Conservation (phyloP, 1,139 yeast genomes). For the Geotrichum klebahnii region DNA sequence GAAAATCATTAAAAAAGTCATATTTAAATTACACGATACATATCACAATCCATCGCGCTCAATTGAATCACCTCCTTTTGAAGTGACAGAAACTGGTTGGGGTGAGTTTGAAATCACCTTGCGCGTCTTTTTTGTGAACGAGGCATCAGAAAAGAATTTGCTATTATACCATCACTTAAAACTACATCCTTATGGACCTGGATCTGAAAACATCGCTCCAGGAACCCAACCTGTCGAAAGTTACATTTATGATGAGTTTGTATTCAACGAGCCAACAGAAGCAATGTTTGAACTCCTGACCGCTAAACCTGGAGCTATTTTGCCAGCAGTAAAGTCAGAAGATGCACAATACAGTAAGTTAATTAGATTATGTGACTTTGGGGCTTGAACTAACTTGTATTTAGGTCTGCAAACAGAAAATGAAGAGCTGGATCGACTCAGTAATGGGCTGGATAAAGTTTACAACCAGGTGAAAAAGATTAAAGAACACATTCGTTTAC, state of each 20-base stretch:
- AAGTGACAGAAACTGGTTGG: constrained; percentile 98
- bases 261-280: constrained; percentile 95
- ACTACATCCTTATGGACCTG: constrained; percentile 68
- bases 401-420: constrained; percentile 51
- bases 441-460: constrained; percentile 61
- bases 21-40: constrained; percentile 91
- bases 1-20: constrained; percentile 81
- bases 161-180: constrained; percentile 85
- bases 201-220: constrained; percentile 28
- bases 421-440: constrained; percentile 73
- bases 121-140: constrained; percentile 78
- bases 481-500: constrained; percentile 32
- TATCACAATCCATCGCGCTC: constrained; percentile 80
- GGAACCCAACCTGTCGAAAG: constrained; percentile 51
- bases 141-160: constrained; percentile 82
- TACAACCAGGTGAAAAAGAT: constrained; percentile 38
- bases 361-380: not conserved
- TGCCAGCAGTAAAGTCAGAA: constrained; percentile 57
- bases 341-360: constrained; percentile 41
- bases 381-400: not conserved
- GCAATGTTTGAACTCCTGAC: constrained; percentile 75
- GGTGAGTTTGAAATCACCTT: constrained; percentile 95
- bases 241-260: constrained; percentile 81
- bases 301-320: constrained; percentile 63
- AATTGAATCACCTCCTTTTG: constrained; percentile 85